Percentiles rank a stretch among this genome's conserved stretches.
These are phyloP conservation scores for Trichoderma orchidacearum DNA, from an alignment of 495 filamentous ascomycete genomes.

Conservation along the genomic window DNA sequence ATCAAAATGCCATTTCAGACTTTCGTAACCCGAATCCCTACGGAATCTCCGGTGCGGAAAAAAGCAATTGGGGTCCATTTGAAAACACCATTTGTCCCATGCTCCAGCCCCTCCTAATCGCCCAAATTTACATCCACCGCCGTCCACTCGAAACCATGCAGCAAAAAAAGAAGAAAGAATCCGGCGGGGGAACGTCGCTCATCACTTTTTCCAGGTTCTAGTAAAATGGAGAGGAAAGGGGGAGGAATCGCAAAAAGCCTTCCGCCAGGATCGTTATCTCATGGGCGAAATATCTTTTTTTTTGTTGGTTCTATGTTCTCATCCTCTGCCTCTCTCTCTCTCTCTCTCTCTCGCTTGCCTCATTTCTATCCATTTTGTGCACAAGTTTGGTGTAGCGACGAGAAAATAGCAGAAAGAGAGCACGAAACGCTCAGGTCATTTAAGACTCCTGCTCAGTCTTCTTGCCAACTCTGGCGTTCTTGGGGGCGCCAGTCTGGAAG, in stretches of 20 bases:
- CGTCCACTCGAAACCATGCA: neutral
- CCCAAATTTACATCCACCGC: constrained; percentile 1
- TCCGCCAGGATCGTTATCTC: neutral
- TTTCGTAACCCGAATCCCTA: neutral
- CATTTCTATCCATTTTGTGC: neutral
- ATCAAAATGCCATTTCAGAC: neutral
- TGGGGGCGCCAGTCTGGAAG: constrained; percentile 81
- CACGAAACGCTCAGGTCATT: neutral
- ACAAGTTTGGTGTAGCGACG: neutral
- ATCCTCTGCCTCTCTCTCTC: no score
- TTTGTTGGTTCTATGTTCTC: neutral
- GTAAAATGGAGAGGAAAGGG: neutral
- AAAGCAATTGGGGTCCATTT: neutral
- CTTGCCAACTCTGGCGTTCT: constrained; percentile 50
- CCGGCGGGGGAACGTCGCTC: neutral
- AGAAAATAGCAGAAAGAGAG: neutral
- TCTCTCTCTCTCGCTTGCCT: neutral
- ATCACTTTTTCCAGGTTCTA: neutral
- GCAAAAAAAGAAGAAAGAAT: neutral
- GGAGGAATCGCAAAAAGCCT: neutral
- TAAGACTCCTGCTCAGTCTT: constrained; percentile 1
- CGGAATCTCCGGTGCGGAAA: neutral
- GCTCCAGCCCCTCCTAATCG: constrained; percentile 2
- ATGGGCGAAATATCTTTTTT: neutral
- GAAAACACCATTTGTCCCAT: constrained; percentile 1